Percentiles rank a stretch among this genome's conserved stretches.
Conservation (phyloP, 2,329 filamentous ascomycete species). For the Mycosphaerella sp. region DNA sequence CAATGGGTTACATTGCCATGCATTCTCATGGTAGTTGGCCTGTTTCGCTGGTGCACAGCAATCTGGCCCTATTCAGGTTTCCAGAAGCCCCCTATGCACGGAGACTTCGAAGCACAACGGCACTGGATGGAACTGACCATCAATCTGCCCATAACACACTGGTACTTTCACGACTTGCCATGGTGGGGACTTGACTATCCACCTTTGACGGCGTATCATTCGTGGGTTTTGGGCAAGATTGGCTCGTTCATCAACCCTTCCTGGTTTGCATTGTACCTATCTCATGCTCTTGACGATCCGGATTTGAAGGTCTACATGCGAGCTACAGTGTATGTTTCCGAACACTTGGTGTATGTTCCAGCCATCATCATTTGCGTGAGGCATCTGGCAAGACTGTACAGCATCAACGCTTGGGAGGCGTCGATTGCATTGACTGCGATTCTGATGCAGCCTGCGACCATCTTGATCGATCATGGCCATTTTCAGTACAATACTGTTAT, state of each 20-base stretch:
- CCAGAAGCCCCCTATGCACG: slow-evolving; percentile 79
- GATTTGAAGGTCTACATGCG: slow-evolving; percentile 92
- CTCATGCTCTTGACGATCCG: slow-evolving; percentile 72
- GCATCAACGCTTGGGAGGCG: slow-evolving; percentile 69
- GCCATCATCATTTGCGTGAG: slow-evolving; percentile 80
- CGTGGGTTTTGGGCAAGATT: slow-evolving; percentile 86
- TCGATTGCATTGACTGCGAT: slow-evolving; percentile 83
- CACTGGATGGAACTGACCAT: slow-evolving; percentile 99
- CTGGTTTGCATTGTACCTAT: slow-evolving; percentile 83
- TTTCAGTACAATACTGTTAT: slow-evolving; percentile 99
- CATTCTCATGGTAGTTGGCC: slow-evolving; percentile 79
- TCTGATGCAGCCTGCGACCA: slow-evolving; percentile 82
- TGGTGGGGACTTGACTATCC: slow-evolving; percentile 99
- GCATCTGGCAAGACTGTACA: slow-evolving; percentile 68
- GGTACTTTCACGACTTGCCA: slow-evolving; percentile 95
- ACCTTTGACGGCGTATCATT: slow-evolving; percentile 95
- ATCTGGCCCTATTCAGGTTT: slow-evolving; percentile 94
- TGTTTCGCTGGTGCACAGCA: slow-evolving; percentile 88
- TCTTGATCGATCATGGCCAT: slow-evolving; percentile 89
- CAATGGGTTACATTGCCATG: slow-evolving; percentile 90
- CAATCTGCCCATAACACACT: slow-evolving; percentile 81
- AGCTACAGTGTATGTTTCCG: slow-evolving; percentile 80
- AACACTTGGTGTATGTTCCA: slow-evolving; percentile 84
- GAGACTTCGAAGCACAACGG: slow-evolving; percentile 94
- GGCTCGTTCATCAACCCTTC: slow-evolving; percentile 69